Conservation (phyloP, 1,139 yeast species). For the Candida gigantensis region DNA sequence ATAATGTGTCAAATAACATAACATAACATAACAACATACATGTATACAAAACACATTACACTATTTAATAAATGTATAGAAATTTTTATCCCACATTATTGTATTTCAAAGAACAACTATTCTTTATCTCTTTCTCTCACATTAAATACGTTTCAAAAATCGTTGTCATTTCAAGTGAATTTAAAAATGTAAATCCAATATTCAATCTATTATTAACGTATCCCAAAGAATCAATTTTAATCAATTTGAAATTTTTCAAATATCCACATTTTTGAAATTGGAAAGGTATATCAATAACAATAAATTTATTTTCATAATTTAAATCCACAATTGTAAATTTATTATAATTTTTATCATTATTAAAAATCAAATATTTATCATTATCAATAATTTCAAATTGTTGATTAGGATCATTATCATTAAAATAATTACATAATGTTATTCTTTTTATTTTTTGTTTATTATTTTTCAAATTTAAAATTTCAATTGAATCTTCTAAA, state of each 20-base stretch:
- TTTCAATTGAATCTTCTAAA: background rate
- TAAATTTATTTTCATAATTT: background rate
- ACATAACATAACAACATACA: no score
- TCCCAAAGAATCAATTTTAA: conserved; percentile 12
- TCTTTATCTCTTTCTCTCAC: conserved; percentile 3
- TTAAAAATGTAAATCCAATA: conserved; percentile 14
- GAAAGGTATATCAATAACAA: conserved; percentile 5
- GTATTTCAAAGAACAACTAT: background rate
- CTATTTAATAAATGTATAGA: background rate
- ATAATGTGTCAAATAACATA: no score
- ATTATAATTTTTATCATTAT: conserved; percentile 7
- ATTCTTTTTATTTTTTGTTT: background rate
- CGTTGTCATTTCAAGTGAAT: conserved; percentile 9
- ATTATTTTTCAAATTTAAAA: background rate
- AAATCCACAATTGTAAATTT: background rate
- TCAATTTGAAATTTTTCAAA: conserved; percentile 13
- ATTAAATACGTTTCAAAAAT: conserved; percentile 14
- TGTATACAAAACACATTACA: no score
- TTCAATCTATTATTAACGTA: conserved; percentile 5
- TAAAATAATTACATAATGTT: conserved; percentile 6
- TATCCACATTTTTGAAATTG: conserved; percentile 13
- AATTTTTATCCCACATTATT: background rate
- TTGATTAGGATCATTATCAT: conserved; percentile 15
- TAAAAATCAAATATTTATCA: conserved; percentile 13
- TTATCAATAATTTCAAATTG: conserved; percentile 13